A percentile compares a stretch with the other conserved stretches of the same genome.
Conservation (phyloP, 768 basidiomycete genomes). For the Lactifluus subvellereus region DNA sequence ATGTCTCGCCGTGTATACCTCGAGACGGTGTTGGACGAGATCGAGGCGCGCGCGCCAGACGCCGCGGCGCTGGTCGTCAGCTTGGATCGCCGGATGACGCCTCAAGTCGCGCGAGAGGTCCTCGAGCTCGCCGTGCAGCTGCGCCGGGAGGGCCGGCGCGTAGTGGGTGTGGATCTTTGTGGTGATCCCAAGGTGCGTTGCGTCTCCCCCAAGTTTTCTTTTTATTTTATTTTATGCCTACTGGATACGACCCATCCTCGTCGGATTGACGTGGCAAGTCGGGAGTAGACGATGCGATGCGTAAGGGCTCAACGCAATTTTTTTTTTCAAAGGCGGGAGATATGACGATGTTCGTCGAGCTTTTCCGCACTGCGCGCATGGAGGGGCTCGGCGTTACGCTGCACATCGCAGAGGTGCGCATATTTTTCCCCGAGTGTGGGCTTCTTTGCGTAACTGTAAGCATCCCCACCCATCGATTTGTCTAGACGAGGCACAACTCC, state of each 20-base stretch:
- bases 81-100: constrained; percentile 65
- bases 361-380: constrained; percentile 49
- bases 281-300: neutral
- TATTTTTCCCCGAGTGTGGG: neutral
- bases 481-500: constrained; percentile 43
- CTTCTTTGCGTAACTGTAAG: neutral
- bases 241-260: too few relatives aligned
- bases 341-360: constrained; percentile 43
- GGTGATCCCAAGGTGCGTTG: constrained; percentile 53
- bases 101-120: constrained; percentile 46
- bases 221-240: neutral
- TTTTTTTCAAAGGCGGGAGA: constrained; percentile 42
- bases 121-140: constrained; percentile 51
- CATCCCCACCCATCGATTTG: neutral
- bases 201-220: neutral
- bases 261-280: neutral
- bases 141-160: constrained; percentile 48
- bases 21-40: constrained; percentile 55
- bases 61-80: constrained; percentile 63
- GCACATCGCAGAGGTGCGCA: constrained; percentile 71
- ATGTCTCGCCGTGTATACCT: constrained; percentile 64
- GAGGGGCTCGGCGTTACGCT: constrained; percentile 69
- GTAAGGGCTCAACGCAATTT: neutral
- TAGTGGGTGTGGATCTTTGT: constrained; percentile 79
- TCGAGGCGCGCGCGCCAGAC: constrained; percentile 48